These are phyloP conservation scores for Penicillium subrubescens DNA, from an alignment of 495 filamentous ascomycete species.

Conservation along the genomic window DNA sequence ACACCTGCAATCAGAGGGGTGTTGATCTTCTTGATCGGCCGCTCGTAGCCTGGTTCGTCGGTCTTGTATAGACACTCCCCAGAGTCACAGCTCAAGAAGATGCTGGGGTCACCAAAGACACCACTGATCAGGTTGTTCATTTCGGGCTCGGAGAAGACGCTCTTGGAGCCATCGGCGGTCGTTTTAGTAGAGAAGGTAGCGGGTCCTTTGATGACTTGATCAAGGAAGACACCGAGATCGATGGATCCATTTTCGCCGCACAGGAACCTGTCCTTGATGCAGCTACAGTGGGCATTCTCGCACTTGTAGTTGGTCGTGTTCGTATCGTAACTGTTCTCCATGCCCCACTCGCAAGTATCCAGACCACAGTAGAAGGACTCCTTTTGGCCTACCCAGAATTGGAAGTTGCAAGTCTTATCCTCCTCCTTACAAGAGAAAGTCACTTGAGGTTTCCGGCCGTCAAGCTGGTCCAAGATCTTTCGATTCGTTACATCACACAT, in stretches of 20 bases:
- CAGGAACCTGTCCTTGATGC: constrained; percentile 87
- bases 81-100: constrained; percentile 76
- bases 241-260: constrained; percentile 90
- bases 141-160: constrained; percentile 76
- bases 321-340: constrained; percentile 64
- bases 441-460: constrained; percentile 81
- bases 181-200: constrained; percentile 77
- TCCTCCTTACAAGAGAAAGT: constrained; percentile 89
- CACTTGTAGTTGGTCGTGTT: constrained; percentile 87
- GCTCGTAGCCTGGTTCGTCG: constrained; percentile 86
- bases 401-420: constrained; percentile 79
- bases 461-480: constrained; percentile 86
- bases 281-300: constrained; percentile 80
- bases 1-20: constrained; percentile 94
- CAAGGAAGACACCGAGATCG: constrained; percentile 87
- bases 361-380: constrained; percentile 97
- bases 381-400: constrained; percentile 92
- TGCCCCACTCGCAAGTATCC: constrained; percentile 73
- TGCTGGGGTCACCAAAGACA: constrained; percentile 90
- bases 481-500: constrained; percentile 96
- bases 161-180: constrained; percentile 64
- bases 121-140: constrained; percentile 86
- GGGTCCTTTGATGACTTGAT: constrained; percentile 77
- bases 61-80: constrained; percentile 93
- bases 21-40: constrained; percentile 93